Conservation (phyloP, 306 rosid genomes). For the Coriaria nepalensis region DNA sequence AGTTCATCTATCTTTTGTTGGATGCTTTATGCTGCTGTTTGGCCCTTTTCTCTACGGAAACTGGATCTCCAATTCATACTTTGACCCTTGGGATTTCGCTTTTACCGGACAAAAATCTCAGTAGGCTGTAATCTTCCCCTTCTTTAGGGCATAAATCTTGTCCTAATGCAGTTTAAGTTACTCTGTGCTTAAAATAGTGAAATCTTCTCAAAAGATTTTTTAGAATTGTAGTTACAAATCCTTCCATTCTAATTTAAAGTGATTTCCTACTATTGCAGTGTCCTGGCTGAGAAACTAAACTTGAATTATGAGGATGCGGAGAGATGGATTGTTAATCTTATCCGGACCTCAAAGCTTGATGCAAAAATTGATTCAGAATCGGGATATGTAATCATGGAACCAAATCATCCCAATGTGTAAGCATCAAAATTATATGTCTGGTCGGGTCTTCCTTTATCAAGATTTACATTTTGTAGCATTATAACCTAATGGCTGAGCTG, state of each 20-base stretch:
- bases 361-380: slow-evolving; percentile 70
- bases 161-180: too few relatives aligned
- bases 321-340: slow-evolving; percentile 85
- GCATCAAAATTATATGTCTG: slow-evolving; percentile 13
- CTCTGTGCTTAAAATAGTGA: too few relatives aligned
- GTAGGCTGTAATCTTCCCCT: too few relatives aligned
- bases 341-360: slow-evolving; percentile 75
- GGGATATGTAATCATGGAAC: slow-evolving; percentile 70
- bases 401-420: slow-evolving; percentile 80
- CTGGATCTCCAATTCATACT: too few relatives aligned
- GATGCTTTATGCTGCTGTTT: neutral
- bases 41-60: too few relatives aligned
- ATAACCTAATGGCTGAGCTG: neutral
- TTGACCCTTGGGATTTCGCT: too few relatives aligned
- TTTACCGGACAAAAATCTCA: too few relatives aligned
- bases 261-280: slow-evolving; percentile 31
- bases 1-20: neutral
- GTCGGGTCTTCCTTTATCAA: neutral
- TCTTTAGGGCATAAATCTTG: too few relatives aligned
- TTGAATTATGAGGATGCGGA: slow-evolving; percentile 88
- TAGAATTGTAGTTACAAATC: too few relatives aligned
- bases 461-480: neutral
- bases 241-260: neutral
- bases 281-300: slow-evolving; percentile 85
- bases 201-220: too few relatives aligned